Conservation (phyloP, 768 basidiomycete species). For the Cystobasidium onofrii region DNA sequence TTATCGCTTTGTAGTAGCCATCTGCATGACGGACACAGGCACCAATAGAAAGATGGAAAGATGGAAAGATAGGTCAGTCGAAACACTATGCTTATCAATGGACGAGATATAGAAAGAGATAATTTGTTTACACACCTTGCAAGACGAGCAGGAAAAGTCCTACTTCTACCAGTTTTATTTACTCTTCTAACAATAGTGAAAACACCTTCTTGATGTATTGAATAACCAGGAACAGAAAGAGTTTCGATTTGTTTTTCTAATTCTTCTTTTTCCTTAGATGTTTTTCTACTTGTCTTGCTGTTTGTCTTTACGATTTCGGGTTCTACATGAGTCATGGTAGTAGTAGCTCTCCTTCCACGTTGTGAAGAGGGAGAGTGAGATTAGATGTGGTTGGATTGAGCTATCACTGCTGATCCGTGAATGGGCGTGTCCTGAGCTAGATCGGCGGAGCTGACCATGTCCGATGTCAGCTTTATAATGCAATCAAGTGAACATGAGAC, state of each 20-base stretch:
- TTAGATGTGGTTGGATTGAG: too few species aligned
- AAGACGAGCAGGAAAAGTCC: slow-evolving; percentile 25
- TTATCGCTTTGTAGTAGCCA: slow-evolving; percentile 1
- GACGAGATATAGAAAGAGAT: not conserved
- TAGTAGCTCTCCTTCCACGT: too few species aligned
- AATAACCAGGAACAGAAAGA: slow-evolving; percentile 17
- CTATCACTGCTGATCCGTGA: not conserved
- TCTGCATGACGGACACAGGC: not conserved
- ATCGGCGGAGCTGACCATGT: not conserved
- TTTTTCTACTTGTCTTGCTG: not conserved
- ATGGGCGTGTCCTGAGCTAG: not conserved
- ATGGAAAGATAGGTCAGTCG: too few species aligned
- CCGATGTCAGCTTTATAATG: not conserved
- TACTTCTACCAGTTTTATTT: not conserved
- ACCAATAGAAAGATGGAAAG: not conserved
- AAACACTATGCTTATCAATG: too few species aligned
- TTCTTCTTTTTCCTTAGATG: not conserved
- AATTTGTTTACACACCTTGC: slow-evolving; percentile 22
- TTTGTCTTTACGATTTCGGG: not conserved
- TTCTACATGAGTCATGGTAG: too few species aligned
- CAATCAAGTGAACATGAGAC: too few species aligned
- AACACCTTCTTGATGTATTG: slow-evolving; percentile 14
- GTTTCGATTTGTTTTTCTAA: slow-evolving; percentile 1
- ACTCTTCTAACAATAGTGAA: slow-evolving; percentile 16
- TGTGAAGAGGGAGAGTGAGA: too few species aligned